Evolutionary conservation across 2,329 filamentous ascomycete genomes (phyloP).

Genomic region (Aulographum hederae): DNA sequence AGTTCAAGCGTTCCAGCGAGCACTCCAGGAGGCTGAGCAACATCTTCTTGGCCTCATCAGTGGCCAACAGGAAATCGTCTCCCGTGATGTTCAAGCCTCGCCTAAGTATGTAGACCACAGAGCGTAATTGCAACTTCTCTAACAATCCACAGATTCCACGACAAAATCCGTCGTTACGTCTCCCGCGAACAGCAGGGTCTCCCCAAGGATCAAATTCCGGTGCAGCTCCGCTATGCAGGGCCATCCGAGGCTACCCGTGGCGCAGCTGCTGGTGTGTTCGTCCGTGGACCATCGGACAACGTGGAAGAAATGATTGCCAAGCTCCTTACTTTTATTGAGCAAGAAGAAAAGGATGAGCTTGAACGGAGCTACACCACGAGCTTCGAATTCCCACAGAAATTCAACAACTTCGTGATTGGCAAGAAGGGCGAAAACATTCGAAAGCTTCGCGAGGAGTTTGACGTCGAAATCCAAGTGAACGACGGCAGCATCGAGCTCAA

Average conservation of each 20-base stretch:
- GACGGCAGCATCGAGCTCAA: slow-evolving; percentile 92
- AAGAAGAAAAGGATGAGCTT: slow-evolving; percentile 83
- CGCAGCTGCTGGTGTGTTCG: slow-evolving; percentile 36
- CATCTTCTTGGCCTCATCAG: slow-evolving; percentile 34
- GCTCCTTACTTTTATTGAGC: slow-evolving; percentile 61
- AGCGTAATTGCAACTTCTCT: too few species aligned
- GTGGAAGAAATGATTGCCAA: slow-evolving; percentile 58
- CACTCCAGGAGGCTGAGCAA: slow-evolving; percentile 39
- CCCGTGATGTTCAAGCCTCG: slow-evolving; percentile 34
- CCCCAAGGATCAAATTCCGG: slow-evolving; percentile 32
- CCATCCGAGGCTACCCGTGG: slow-evolving; percentile 31
- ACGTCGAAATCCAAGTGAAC: slow-evolving; percentile 60
- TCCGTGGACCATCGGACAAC: slow-evolving; percentile 51
- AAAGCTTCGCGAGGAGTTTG: slow-evolving; percentile 49
- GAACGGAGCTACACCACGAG: slow-evolving; percentile 73
- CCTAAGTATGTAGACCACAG: slow-evolving; percentile 23
- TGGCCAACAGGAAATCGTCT: slow-evolving; percentile 35
- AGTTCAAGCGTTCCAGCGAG: slow-evolving; percentile 34
- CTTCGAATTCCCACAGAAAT: slow-evolving; percentile 92
- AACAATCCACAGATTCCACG: slow-evolving; percentile 29
- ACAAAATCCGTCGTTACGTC: slow-evolving; percentile 43
- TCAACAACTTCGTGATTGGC: slow-evolving; percentile 66
- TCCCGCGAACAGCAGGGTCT: slow-evolving; percentile 34
- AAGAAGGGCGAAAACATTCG: slow-evolving; percentile 51
- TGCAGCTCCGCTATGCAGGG: slow-evolving; percentile 31